Base-by-base conservation (phyloP, 1,284 basidiomycete genomes). In the Fistulinella cinereoalba region DNA sequence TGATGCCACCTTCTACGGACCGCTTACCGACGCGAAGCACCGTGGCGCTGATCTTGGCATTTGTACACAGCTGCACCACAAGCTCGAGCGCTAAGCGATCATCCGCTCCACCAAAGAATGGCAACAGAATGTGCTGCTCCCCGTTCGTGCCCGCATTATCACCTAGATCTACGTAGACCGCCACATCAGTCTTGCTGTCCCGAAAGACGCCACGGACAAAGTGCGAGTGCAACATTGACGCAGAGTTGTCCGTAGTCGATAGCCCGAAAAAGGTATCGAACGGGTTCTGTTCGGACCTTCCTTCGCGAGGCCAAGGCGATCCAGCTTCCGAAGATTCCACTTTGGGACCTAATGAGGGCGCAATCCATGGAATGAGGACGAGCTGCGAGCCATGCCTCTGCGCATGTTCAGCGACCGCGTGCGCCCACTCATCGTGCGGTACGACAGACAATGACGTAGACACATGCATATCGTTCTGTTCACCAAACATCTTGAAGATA, bases 51-150 rank as follows among this genome's bases (percentile, higher is more conserved):
- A 90, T 75, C 44, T 71, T 71, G 4, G 77, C 68, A 60, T 88
- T 86, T 44, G 69, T 60, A 61, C 90, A 93, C 34, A 97, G 70
- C 64, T 95, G 92, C 31, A 88, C 79, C 10, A 92, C 84, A 54
- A 97, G 81, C 33, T 84, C 76, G 31, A 98, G 73, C 0, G 92
- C 93, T 11, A 92, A 77, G 1, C 96, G 81, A 64, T 97, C 95
- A 64, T 99, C 96, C 0, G 92, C 85, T 0, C 96, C 96, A 38
- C 95, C 95, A 65, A 95, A 91, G 79, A 98, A 98, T 1, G 91
- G 88, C 27, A 96, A 67, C 65, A 96, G 83, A 25, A 97, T 61
- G 61, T 95, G 92, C 52, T 86, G 81, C 25, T 56, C 50, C 49
- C 62, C 69, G 34, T 59, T 65, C 46, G 55, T 66, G 29, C 58